A percentile compares a stretch with the other conserved stretches of the same genome.
phyloP scores from a whole-genome alignment of 139 green algal species.

The Spirogloea muscicola region DNA sequence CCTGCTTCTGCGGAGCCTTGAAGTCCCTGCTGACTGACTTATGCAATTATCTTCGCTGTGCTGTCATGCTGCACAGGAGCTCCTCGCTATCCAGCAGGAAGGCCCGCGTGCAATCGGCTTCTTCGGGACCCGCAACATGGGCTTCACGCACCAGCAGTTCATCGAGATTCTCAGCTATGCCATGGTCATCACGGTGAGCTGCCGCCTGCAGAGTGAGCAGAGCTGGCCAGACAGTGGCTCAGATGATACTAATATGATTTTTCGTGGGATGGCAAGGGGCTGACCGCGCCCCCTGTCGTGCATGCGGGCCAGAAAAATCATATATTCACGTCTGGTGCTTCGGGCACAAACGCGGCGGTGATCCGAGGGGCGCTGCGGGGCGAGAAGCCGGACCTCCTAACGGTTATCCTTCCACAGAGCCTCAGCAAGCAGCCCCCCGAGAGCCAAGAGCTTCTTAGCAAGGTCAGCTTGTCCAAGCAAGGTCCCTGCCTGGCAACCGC shows the following conservation, averaged over 20 bases:
- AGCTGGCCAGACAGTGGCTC: too few relatives aligned
- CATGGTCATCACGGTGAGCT: slow-evolving; percentile 84
- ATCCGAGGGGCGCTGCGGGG: slow-evolving; percentile 91
- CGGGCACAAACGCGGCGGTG: slow-evolving; percentile 95
- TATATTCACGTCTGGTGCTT: slow-evolving; percentile 93
- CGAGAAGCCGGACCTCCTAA: slow-evolving; percentile 87
- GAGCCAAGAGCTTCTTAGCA: slow-evolving; percentile 84
- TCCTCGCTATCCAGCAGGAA: slow-evolving; percentile 92
- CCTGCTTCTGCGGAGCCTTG: too few relatives aligned
- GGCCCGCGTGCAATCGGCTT: slow-evolving; percentile 90
- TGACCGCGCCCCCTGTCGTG: too few relatives aligned
- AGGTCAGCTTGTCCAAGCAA: slow-evolving; percentile 54
- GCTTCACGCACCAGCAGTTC: slow-evolving; percentile 94
- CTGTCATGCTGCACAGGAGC: too few relatives aligned
- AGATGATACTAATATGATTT: too few relatives aligned
- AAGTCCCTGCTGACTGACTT: too few relatives aligned
- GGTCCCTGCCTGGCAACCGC: neutral
- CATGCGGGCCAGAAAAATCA: slow-evolving; percentile 90
- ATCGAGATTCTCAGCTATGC: slow-evolving; percentile 97
- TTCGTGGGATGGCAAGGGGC: too few relatives aligned
- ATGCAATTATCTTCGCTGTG: too few relatives aligned
- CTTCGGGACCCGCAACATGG: slow-evolving; percentile 98
- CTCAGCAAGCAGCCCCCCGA: slow-evolving; percentile 82
- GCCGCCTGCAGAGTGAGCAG: too few relatives aligned
- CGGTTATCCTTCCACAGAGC: slow-evolving; percentile 87